A percentile compares a stretch with the other conserved stretches of the same genome.
These are phyloP conservation scores for Nicotiana otophora DNA, from an alignment of 257 asterid species.

Conservation along the genomic window DNA sequence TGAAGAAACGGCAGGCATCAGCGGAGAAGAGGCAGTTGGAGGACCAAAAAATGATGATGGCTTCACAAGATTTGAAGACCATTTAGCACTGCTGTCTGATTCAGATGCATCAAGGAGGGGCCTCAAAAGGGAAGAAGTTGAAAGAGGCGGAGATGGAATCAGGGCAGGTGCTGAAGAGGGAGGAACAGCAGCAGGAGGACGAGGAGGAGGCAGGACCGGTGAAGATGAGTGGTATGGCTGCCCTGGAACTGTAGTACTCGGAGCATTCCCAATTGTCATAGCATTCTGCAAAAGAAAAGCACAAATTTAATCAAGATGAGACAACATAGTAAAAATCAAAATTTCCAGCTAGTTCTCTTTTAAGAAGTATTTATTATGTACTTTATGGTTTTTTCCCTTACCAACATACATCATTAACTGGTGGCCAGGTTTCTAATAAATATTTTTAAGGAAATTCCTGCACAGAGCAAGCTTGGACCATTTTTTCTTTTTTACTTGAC, in stretches of 20 bases:
- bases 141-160: slow-evolving; percentile 37
- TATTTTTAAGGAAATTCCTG: not conserved
- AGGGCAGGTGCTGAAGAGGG: slow-evolving; percentile 43
- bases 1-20: slow-evolving; percentile 59
- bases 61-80: slow-evolving; percentile 67
- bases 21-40: slow-evolving; percentile 55
- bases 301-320: not conserved
- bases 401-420: not conserved
- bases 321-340: not conserved
- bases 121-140: slow-evolving; percentile 49
- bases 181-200: slow-evolving; percentile 35
- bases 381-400: not conserved
- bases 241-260: slow-evolving; percentile 40
- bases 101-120: slow-evolving; percentile 53
- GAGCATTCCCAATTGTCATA: slow-evolving; percentile 50
- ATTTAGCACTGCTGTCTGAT: slow-evolving; percentile 32
- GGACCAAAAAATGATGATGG: slow-evolving; percentile 81
- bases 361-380: not conserved
- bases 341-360: not conserved
- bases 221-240: slow-evolving; percentile 47
- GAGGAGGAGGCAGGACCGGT: slow-evolving; percentile 34
- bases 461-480: not conserved
- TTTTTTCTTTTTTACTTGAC: not conserved
- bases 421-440: not conserved
- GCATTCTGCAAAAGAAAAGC: slow-evolving; percentile 46